These are phyloP conservation scores for Anethum foeniculum DNA, from an alignment of 140 eudicot genomes.

Conservation along the genomic window DNA sequence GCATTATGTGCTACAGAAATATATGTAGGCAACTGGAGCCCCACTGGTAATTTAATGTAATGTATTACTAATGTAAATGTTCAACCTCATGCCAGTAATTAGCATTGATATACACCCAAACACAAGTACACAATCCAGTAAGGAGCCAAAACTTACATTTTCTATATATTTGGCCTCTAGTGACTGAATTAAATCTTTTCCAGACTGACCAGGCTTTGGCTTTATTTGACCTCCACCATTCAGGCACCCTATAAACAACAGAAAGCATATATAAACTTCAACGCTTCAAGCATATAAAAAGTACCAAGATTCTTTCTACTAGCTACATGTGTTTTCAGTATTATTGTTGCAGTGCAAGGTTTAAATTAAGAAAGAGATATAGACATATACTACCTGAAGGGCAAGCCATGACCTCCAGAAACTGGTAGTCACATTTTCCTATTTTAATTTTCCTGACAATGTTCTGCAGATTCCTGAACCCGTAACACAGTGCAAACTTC, in stretches of 20 bases:
- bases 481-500: slow-evolving; percentile 95
- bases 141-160: slow-evolving; percentile 36
- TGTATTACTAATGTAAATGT: neutral
- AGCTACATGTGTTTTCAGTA: neutral
- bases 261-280: neutral
- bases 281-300: neutral
- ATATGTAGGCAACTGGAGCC: neutral
- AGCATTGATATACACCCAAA: neutral
- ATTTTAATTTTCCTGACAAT: slow-evolving; percentile 75
- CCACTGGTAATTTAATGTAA: neutral
- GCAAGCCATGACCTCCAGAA: slow-evolving; percentile 93
- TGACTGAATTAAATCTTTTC: slow-evolving; percentile 67
- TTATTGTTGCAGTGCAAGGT: neutral
- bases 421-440: slow-evolving; percentile 85
- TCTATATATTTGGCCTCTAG: slow-evolving; percentile 65
- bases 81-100: neutral
- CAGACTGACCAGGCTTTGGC: slow-evolving; percentile 80
- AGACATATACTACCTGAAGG: slow-evolving; percentile 57
- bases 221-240: slow-evolving; percentile 99
- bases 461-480: slow-evolving; percentile 87
- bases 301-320: neutral
- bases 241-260: slow-evolving; percentile 59
- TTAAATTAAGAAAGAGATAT: neutral
- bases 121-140: neutral
- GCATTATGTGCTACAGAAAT: neutral